Base-by-base conservation (phyloP, 306 rosid species). In the Malus asiatica region DNA sequence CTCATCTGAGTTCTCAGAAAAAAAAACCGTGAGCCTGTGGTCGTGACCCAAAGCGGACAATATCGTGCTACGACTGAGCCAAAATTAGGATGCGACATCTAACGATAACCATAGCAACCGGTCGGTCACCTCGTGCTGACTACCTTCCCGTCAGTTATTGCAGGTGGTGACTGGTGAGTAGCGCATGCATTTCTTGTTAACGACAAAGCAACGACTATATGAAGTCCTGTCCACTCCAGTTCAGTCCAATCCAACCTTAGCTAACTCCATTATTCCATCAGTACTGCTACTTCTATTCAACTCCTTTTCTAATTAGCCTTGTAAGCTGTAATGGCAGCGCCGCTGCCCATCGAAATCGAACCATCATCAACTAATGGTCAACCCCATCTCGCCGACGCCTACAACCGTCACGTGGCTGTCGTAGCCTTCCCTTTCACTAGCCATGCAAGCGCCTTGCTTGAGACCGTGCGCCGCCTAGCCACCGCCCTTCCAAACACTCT, bases 351-450 rank as follows among this genome's bases (percentile, higher is more conserved):
- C 53, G 14, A 46, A 46, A 13, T 46, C 53, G 53, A 46, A 16
- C 53, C 53, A 57, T 25, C 4, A 57, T 20, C 61, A 57, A 57
- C 27, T 19, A 19, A 57, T 57, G 11, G 25, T 20, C 25, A n/a
- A 25, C 11, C 19, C 7, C 53, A 46, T 46, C 53, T 46, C 53
- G 53, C 53, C 53, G 19, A 46, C 53, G 53, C 53, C 19, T 46
- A 46, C 25, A 25, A 57, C 25, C 27, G 7, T 42, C 83, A 79
- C 32, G 74, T 79, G 5, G 83, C 71, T 2, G 79, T 69, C 57
- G 60, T 74, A n/a, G 79, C 79, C 74, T 79, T 79, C 38, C 83
- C 83, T 4, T 67, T 74, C 65, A 1, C 13, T 18, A 67, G 65
- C 35, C 83, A 79, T 23, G 83, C 83, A 3, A 72, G 62, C 9